Evolutionary conservation across 345 rosid genomes (phyloP).

Genomic region (Geranium rotundifolium): DNA sequence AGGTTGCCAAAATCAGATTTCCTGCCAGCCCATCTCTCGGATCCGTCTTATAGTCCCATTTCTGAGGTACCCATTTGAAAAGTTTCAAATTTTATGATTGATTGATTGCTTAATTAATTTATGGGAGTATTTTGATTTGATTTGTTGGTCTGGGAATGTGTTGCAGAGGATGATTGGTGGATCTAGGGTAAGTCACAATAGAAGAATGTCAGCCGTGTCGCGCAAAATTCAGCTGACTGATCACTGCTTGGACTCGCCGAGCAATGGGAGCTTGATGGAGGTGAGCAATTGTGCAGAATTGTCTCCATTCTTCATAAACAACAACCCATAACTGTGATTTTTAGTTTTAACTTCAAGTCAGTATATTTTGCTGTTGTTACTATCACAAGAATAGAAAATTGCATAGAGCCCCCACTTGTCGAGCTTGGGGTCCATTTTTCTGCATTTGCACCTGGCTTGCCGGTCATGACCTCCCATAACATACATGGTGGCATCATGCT

Average conservation of each 20-base stretch:
- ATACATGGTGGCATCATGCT: neutral
- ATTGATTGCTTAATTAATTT: neutral
- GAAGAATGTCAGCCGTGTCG: conserved; percentile 27
- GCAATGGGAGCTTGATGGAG: conserved; percentile 34
- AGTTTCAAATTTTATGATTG: neutral
- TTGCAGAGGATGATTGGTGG: conserved; percentile 30
- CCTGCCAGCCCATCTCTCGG: conserved; percentile 32
- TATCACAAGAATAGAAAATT: neutral
- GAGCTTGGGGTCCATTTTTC: neutral
- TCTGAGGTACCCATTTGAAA: conserved; percentile 34
- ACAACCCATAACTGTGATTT: neutral
- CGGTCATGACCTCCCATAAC: neutral
- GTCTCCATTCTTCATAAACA: neutral
- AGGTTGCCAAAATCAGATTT: conserved; percentile 15
- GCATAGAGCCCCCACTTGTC: neutral
- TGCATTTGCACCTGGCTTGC: neutral
- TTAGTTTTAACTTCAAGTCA: neutral
- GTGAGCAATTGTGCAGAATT: conserved; percentile 13
- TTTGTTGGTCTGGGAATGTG: neutral
- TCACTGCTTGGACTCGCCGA: conserved; percentile 22
- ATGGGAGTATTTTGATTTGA: neutral
- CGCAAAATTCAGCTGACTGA: conserved; percentile 31
- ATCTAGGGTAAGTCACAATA: conserved; percentile 24
- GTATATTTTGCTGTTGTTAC: neutral
- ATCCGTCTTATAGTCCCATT: conserved; percentile 43